phyloP scores from a whole-genome alignment of 257 asterid genomes.

The Solanum clarkiae region DNA sequence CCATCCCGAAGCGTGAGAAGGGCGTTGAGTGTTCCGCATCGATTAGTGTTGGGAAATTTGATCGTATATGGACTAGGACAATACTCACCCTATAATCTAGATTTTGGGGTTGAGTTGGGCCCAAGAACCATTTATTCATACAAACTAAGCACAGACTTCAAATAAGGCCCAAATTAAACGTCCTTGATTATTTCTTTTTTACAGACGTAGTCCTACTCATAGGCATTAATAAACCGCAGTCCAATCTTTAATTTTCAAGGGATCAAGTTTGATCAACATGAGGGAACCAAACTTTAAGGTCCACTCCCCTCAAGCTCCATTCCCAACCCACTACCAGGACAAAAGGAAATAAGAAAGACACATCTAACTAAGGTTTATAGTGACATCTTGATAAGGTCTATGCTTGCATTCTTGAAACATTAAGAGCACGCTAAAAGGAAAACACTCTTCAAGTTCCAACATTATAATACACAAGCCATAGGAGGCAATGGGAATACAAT shows the following conservation, averaged over 20 bases:
- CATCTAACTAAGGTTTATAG: background rate
- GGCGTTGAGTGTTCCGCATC: background rate
- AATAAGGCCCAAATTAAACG: background rate
- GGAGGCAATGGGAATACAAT: background rate
- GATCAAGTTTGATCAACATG: background rate
- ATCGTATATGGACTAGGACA: background rate
- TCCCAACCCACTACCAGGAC: background rate
- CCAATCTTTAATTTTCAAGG: background rate
- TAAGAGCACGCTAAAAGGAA: background rate
- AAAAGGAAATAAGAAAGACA: background rate
- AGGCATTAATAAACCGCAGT: background rate
- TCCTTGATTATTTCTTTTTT: background rate
- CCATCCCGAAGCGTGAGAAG: too few relatives aligned
- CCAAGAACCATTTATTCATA: too few relatives aligned
- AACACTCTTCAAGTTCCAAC: background rate
- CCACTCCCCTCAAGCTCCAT: background rate
- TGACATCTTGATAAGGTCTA: background rate
- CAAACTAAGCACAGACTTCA: too few relatives aligned
- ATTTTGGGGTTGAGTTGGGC: background rate
- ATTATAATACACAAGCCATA: background rate
- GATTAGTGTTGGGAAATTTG: background rate
- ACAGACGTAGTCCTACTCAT: background rate
- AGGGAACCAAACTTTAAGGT: background rate
- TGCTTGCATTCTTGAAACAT: background rate
- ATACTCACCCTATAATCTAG: background rate